Base-by-base conservation (phyloP, 2,329 filamentous ascomycete genomes). In the Stromatinia cepivora region DNA sequence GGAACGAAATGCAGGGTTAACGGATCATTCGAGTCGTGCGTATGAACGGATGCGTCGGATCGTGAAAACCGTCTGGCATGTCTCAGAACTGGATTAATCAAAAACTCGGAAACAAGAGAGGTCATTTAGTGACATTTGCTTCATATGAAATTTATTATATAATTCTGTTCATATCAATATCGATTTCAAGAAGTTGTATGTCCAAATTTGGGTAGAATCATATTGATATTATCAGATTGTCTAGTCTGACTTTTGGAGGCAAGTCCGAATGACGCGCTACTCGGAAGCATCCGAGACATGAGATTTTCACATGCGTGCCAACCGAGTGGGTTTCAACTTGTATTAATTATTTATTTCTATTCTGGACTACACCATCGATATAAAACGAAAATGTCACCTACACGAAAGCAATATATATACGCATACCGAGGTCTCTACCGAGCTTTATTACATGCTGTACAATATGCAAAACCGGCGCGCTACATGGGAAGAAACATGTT, bases 341-440 rank as follows among this genome's bases (percentile, higher is more conserved):
- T 13, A 31, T 28, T 11, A 36, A 48, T 48, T 48, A 31, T 25
- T 39, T 20, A 15, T 61, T 39, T 28, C 11, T 25, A 17, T 67
- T 50, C 25, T 39, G 31, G 17, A 62, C 39, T 62, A 20, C 54
- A n/a, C 28, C 31, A 3, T 17, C n/a, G 25, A n/a, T 7, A n/a
- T 39, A 46, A 34, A 61, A 42, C 7, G 15, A 59, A 13, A 1
- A 64, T 53, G 46, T 9, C 48, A 52, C 34, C 46, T 39, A 52
- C 46, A 13, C 45, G 15, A 25, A 67, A 42, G 15, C 80, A 88
- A 42, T 76, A 92, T 65, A 76, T 89, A 52, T 84, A 85, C 73
- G 87, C 90, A 59, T 95, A 94, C 80, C 86, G 92, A 71, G 82
- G 86, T 70, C 83, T 95, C 46, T 90, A 91, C 77, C 87, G 89